Evolutionary conservation across 495 filamentous ascomycete genomes (phyloP).

Genomic region (Penicillium silybi): DNA sequence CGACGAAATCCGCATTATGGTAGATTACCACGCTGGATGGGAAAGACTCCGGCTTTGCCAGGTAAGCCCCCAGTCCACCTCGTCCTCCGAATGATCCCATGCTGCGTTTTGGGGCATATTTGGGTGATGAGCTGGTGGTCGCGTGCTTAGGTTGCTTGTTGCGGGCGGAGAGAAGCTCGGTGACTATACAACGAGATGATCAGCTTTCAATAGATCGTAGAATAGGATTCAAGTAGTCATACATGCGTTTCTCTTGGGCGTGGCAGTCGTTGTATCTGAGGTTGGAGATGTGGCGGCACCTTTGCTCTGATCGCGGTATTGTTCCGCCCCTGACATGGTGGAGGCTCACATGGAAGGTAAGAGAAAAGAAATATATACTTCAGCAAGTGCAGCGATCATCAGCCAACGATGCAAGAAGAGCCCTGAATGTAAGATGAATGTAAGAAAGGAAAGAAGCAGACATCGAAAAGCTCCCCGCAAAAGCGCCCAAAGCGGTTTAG

Average conservation of each 20-base stretch:
- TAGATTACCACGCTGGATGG: constrained; percentile 61
- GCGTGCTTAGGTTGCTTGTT: constrained; percentile 40
- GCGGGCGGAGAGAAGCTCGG: constrained; percentile 65
- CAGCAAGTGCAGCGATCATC: neutral
- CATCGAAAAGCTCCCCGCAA: constrained; percentile 24
- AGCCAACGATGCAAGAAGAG: neutral
- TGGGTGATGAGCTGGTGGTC: constrained; percentile 20
- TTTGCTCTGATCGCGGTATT: neutral
- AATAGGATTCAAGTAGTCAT: constrained; percentile 5
- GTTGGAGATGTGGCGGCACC: neutral
- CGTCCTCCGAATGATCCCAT: constrained; percentile 40
- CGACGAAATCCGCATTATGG: constrained; percentile 67
- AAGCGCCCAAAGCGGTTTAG: constrained; percentile 29
- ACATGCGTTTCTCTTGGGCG: constrained; percentile 46
- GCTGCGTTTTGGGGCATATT: constrained; percentile 23
- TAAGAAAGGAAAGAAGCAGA: neutral
- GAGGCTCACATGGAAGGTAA: neutral
- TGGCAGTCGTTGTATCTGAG: constrained; percentile 2
- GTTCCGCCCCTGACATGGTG: constrained; percentile 11
- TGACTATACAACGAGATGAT: constrained; percentile 41
- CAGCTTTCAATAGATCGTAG: neutral
- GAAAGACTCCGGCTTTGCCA: constrained; percentile 60
- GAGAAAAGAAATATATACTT: neutral
- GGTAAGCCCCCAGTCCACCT: constrained; percentile 68
- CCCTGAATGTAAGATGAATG: neutral